Conservation (phyloP, 2,329 filamentous ascomycete genomes). For the Drechslerella coelobrocha region DNA sequence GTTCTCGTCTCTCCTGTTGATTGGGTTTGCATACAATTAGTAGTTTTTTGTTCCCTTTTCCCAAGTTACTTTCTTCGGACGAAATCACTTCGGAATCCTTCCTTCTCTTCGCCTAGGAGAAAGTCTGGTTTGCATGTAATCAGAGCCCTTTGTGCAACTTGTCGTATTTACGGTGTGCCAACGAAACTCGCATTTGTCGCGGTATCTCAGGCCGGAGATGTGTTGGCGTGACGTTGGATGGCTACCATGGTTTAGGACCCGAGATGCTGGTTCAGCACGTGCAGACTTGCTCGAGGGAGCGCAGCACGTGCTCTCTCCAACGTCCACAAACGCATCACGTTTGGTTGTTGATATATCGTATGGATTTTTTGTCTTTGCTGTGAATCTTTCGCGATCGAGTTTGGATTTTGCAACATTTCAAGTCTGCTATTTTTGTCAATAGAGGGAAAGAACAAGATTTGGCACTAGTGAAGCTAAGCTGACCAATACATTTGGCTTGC, state of each 20-base stretch:
- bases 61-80: slow-evolving; percentile 6
- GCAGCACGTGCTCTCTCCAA: background rate
- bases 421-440: too few species aligned
- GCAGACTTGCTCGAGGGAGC: too few species aligned
- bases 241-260: background rate
- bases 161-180: background rate
- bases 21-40: too few species aligned
- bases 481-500: too few species aligned
- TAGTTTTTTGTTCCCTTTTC: background rate
- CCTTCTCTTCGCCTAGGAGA: background rate
- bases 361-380: too few species aligned
- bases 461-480: too few species aligned
- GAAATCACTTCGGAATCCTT: slow-evolving; percentile 14
- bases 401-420: too few species aligned
- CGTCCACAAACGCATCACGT: background rate
- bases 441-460: too few species aligned
- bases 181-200: too few species aligned
- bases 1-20: too few species aligned
- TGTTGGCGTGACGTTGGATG: slow-evolving; percentile 13
- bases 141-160: slow-evolving; percentile 1
- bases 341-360: background rate
- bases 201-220: background rate
- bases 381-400: too few species aligned
- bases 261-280: background rate
- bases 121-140: background rate